A percentile compares a stretch with the other conserved stretches of the same genome.
phyloP scores from a whole-genome alignment of 2,329 filamentous ascomycete species.

The Aspergillus puulaauensis region DNA sequence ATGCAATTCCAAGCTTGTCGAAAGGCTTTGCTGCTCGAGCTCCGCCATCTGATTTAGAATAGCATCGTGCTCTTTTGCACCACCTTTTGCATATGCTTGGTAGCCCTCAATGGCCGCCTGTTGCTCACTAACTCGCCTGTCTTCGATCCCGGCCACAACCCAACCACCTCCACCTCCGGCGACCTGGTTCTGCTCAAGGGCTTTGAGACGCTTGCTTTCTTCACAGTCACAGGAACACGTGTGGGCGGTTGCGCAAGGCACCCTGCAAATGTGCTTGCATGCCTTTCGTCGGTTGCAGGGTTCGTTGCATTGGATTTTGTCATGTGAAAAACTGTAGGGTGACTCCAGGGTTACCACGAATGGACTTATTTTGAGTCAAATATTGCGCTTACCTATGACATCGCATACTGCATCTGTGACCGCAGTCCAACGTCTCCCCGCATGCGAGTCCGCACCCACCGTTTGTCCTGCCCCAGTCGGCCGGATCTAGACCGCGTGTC shows the following conservation, averaged over 20 bases:
- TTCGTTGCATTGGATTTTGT: conserved; percentile 34
- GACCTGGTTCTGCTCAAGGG: neutral
- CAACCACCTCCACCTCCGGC: neutral
- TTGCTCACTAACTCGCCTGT: neutral
- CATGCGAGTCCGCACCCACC: conserved; percentile 57
- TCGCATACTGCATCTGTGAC: conserved; percentile 51
- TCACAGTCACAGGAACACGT: conserved; percentile 33
- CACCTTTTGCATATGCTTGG: conserved; percentile 31
- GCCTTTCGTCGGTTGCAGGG: conserved; percentile 32
- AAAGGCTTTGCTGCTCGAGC: neutral
- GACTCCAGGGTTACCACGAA: neutral
- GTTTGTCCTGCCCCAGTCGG: conserved; percentile 54
- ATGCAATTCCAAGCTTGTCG: neutral
- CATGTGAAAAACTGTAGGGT: conserved; percentile 37
- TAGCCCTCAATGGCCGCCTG: conserved; percentile 19
- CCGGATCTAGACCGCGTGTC: conserved; percentile 36
- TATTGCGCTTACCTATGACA: conserved; percentile 52
- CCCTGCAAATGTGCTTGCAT: conserved; percentile 41
- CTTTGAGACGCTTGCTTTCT: neutral
- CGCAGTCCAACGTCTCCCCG: conserved; percentile 45
- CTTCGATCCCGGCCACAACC: neutral
- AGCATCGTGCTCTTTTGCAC: conserved; percentile 28
- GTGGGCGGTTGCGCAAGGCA: conserved; percentile 28
- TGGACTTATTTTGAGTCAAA: neutral
- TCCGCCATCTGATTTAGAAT: conserved; percentile 18